Evolutionary conservation across 2,329 filamentous ascomycete genomes (phyloP).

Genomic region (Sodiomyces alkalinus): DNA sequence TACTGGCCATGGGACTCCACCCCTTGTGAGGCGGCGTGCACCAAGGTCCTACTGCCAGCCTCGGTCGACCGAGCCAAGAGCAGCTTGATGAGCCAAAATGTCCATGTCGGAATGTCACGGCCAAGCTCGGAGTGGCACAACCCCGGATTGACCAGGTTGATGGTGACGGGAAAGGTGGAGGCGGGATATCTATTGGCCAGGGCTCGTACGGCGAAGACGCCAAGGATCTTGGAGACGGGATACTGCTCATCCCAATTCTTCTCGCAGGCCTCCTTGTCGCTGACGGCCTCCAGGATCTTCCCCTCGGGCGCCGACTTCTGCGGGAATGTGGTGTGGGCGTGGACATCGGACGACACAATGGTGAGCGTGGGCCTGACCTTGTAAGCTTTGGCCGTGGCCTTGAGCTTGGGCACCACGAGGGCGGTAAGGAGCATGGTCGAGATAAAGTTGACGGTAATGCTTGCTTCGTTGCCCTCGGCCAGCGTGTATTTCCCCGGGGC

Average conservation of each 20-base stretch:
- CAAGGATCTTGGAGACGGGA: constrained; percentile 16
- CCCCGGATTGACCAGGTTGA: constrained; percentile 38
- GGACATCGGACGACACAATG: constrained; percentile 14
- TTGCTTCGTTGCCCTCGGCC: constrained; percentile 29
- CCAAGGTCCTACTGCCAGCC: constrained; percentile 28
- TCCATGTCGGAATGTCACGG: constrained; percentile 15
- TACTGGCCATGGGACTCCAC: constrained; percentile 29
- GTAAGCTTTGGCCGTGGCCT: constrained; percentile 15
- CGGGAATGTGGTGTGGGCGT: constrained; percentile 13
- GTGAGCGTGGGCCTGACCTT: constrained; percentile 11
- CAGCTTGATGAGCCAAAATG: constrained; percentile 13
- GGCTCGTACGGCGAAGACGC: constrained; percentile 12
- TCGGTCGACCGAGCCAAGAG: constrained; percentile 27
- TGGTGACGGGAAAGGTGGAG: constrained; percentile 18
- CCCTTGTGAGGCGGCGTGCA: constrained; percentile 20
- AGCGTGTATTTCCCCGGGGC: constrained; percentile 15
- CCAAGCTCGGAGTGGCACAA: constrained; percentile 31
- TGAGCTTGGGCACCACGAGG: constrained; percentile 34
- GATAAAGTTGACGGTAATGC: constrained; percentile 37
- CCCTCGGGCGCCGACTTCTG: constrained; percentile 12
- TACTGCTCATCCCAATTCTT: constrained; percentile 10
- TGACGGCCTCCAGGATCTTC: constrained; percentile 14
- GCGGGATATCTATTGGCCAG: constrained; percentile 7
- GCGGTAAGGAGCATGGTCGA: constrained; percentile 32
- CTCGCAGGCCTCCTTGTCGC: constrained; percentile 8